Percentiles rank a stretch among this genome's conserved stretches.
These are phyloP conservation scores for Lycium ferocissimum DNA, from an alignment of 257 asterid genomes.

Conservation along the genomic window DNA sequence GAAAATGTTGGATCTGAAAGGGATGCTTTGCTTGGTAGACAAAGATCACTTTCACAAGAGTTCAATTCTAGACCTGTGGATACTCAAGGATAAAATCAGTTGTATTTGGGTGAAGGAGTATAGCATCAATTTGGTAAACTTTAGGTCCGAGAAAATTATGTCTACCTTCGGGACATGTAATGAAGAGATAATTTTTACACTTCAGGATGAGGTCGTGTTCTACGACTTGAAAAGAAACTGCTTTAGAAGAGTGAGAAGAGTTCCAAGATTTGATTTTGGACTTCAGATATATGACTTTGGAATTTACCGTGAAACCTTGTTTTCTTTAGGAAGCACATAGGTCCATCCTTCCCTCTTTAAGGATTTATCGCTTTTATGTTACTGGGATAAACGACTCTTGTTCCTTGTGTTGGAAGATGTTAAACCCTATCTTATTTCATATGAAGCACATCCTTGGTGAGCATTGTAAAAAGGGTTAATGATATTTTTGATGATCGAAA, in stretches of 20 bases:
- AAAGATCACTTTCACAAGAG: too few relatives aligned
- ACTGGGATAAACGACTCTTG: background rate
- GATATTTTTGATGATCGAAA: background rate
- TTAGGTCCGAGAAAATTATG: too few relatives aligned
- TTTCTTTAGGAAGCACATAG: background rate
- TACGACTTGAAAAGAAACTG: background rate
- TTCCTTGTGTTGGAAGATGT: background rate
- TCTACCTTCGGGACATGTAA: too few relatives aligned
- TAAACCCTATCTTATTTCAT: background rate
- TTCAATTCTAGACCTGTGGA: too few relatives aligned
- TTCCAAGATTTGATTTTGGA: too few relatives aligned
- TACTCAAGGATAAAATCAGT: too few relatives aligned
- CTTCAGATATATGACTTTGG: too few relatives aligned
- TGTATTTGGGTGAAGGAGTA: too few relatives aligned
- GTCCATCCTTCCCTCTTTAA: background rate
- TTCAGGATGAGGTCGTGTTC: background rate
- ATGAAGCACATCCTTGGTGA: background rate
- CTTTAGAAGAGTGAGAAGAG: background rate
- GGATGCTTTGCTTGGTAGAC: too few relatives aligned
- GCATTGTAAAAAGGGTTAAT: background rate
- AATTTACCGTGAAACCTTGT: background rate
- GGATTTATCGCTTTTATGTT: background rate
- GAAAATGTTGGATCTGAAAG: too few relatives aligned
- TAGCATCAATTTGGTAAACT: too few relatives aligned
- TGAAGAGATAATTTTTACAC: background rate